Percentiles rank a stretch among this genome's conserved stretches.
Conservation (phyloP, 1,284 basidiomycete species). For the Rhodotorula sp. region DNA sequence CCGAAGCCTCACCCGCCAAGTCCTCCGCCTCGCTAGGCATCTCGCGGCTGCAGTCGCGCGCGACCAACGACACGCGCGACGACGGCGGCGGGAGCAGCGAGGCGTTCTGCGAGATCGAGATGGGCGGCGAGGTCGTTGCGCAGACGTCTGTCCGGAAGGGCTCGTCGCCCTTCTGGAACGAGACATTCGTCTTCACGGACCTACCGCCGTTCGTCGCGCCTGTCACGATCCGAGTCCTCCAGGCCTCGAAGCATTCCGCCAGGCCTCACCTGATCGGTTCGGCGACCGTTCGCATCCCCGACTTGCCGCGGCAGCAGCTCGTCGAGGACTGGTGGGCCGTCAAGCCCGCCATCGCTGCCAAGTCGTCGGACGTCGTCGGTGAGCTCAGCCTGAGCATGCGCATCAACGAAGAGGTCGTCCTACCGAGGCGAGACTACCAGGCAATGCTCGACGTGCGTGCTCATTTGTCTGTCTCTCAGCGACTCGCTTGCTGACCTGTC, state of each 20-base stretch:
- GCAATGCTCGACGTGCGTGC: constrained; percentile 35
- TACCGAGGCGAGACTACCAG: constrained; percentile 41
- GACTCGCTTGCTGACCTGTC: too few species aligned
- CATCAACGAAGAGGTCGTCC: constrained; percentile 68
- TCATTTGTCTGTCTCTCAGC: too few species aligned
- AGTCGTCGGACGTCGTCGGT: constrained; percentile 55
- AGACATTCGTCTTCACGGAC: constrained; percentile 58
- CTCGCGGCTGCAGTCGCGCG: constrained; percentile 6
- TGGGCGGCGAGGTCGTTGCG: constrained; percentile 58
- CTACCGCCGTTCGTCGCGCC: constrained; percentile 36
- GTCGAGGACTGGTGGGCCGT: constrained; percentile 84
- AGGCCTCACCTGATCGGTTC: constrained; percentile 54
- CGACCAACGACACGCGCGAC: constrained; percentile 1
- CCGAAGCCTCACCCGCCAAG: constrained; percentile 5
- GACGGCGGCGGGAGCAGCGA: constrained; percentile 14
- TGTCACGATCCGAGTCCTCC: constrained; percentile 37
- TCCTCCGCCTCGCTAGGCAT: constrained; percentile 2
- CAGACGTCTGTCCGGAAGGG: constrained; percentile 70
- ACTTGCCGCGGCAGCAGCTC: constrained; percentile 68
- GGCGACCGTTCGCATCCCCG: constrained; percentile 64
- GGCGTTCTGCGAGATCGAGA: constrained; percentile 44
- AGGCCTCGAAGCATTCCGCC: constrained; percentile 28
- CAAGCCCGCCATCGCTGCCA: constrained; percentile 30
- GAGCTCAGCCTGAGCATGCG: constrained; percentile 69
- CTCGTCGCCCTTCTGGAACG: constrained; percentile 65